Evolutionary conservation across 768 basidiomycete genomes (phyloP).

Genomic region (Phaffia tasmanica): DNA sequence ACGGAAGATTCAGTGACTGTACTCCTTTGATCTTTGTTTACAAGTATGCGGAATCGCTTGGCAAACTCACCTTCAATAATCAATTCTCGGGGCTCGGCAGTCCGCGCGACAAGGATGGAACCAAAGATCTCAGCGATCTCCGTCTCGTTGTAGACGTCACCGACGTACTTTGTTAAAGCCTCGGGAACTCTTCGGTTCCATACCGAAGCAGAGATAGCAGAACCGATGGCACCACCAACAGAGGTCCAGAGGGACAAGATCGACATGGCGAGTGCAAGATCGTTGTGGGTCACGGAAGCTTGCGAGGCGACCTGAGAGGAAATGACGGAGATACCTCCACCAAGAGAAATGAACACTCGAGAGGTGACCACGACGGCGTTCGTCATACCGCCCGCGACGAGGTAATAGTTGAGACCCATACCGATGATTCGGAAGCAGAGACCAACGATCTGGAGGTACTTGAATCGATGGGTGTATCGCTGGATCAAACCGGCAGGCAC

Average conservation of each 20-base stretch:
- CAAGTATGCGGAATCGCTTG: not conserved
- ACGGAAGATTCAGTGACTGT: not conserved
- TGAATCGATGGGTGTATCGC: slow-evolving; percentile 37
- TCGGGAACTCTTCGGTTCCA: slow-evolving; percentile 28
- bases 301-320: slow-evolving; percentile 37
- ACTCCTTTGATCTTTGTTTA: not conserved
- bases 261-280: slow-evolving; percentile 39
- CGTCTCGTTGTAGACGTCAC: slow-evolving; percentile 29
- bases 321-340: slow-evolving; percentile 33
- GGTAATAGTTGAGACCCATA: slow-evolving; percentile 25
- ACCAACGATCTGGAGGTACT: slow-evolving; percentile 33
- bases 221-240: slow-evolving; percentile 38
- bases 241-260: slow-evolving; percentile 38
- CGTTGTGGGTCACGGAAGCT: slow-evolving; percentile 38
- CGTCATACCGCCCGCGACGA: not conserved
- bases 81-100: slow-evolving; percentile 31
- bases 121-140: slow-evolving; percentile 34
- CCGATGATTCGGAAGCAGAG: slow-evolving; percentile 32
- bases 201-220: slow-evolving; percentile 36
- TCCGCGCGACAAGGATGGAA: slow-evolving; percentile 30
- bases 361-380: slow-evolving; percentile 21
- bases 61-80: slow-evolving; percentile 30
- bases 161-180: slow-evolving; percentile 31
- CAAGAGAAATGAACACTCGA: slow-evolving; percentile 32
- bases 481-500: slow-evolving; percentile 34